phyloP scores from a whole-genome alignment of 2,329 filamentous ascomycete genomes.

The Colletotrichum siamense region DNA sequence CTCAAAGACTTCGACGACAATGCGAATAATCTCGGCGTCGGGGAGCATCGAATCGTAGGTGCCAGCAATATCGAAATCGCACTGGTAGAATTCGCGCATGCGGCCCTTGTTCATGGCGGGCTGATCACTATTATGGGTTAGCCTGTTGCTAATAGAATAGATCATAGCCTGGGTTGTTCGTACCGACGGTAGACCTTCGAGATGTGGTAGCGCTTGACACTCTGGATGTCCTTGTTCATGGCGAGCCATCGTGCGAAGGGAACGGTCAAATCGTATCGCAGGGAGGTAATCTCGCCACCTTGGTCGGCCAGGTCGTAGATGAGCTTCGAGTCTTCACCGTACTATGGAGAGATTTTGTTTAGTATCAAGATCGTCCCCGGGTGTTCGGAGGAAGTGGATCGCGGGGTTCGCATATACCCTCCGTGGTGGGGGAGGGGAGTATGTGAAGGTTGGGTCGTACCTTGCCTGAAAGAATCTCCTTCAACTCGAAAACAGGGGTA shows the following conservation, averaged over 20 bases:
- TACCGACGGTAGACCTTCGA: slow-evolving; percentile 73
- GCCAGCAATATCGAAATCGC: slow-evolving; percentile 94
- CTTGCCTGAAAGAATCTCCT: slow-evolving; percentile 86
- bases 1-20: slow-evolving; percentile 86
- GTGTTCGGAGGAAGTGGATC: neutral
- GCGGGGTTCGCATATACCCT: slow-evolving; percentile 2
- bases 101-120: slow-evolving; percentile 88
- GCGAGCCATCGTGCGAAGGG: slow-evolving; percentile 92
- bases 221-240: slow-evolving; percentile 83
- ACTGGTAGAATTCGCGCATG: slow-evolving; percentile 97
- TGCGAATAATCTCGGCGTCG: slow-evolving; percentile 86
- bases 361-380: neutral
- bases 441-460: neutral
- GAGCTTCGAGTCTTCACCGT: slow-evolving; percentile 86
- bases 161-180: neutral
- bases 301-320: slow-evolving; percentile 71
- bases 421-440: neutral
- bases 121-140: slow-evolving; percentile 64
- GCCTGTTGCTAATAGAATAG: neutral
- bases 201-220: slow-evolving; percentile 94
- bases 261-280: slow-evolving; percentile 88
- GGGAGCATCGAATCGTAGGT: slow-evolving; percentile 89
- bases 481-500: slow-evolving; percentile 84
- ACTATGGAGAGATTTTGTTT: neutral
- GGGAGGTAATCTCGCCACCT: slow-evolving; percentile 77